Percentiles rank a stretch among this genome's conserved stretches.
phyloP scores from a whole-genome alignment of 2,329 filamentous ascomycete species.

The Clathrospora elynae region DNA sequence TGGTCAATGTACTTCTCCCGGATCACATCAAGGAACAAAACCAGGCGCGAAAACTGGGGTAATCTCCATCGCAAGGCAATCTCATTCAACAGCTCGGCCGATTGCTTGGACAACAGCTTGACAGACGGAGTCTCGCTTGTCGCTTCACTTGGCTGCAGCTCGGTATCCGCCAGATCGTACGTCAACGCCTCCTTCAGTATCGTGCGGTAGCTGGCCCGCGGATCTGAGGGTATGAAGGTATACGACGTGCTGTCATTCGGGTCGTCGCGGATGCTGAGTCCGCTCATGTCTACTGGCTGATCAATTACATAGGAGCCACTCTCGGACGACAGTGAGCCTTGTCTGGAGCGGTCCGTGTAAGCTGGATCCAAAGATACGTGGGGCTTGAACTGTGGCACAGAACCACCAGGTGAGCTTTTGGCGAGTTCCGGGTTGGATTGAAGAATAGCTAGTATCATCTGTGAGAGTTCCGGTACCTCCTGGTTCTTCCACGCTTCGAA shows the following conservation, averaged over 20 bases:
- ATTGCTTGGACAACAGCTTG: conserved; percentile 72
- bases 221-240: conserved; percentile 86
- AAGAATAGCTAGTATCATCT: conserved; percentile 91
- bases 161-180: conserved; percentile 63
- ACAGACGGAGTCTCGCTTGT: conserved; percentile 56
- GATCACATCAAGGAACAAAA: conserved; percentile 83
- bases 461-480: conserved; percentile 84
- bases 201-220: conserved; percentile 80
- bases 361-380: conserved; percentile 49
- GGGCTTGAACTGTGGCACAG: conserved; percentile 62
- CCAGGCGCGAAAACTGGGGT: conserved; percentile 77
- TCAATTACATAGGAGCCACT: conserved; percentile 63
- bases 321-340: conserved; percentile 52
- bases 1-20: conserved; percentile 84
- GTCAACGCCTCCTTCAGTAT: conserved; percentile 77
- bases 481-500: conserved; percentile 90
- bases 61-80: conserved; percentile 87
- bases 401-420: conserved; percentile 68
- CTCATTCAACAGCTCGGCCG: conserved; percentile 81
- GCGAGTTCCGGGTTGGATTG: conserved; percentile 84
- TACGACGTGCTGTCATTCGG: conserved; percentile 68
- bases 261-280: conserved; percentile 64
- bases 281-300: conserved; percentile 69
- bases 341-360: conserved; percentile 55
- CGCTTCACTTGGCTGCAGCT: conserved; percentile 56